Conservation (phyloP, 2,329 filamentous ascomycete species). For the Pyricularia sp. region DNA sequence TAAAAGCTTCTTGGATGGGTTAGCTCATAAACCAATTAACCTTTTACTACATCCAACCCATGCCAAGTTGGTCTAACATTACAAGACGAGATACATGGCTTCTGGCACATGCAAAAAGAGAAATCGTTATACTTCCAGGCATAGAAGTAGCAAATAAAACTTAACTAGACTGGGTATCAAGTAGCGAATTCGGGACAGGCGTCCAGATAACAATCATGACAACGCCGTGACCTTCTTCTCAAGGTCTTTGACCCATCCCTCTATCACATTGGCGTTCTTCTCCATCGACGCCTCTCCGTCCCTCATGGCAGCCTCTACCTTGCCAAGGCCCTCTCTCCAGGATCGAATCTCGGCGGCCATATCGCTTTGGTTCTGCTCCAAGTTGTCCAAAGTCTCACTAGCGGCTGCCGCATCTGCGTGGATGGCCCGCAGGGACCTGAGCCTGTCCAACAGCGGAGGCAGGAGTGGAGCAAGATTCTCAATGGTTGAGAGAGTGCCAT, state of each 20-base stretch:
- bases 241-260: conserved; percentile 80
- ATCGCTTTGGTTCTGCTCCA: conserved; percentile 73
- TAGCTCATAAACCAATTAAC: neutral
- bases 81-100: neutral
- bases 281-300: conserved; percentile 62
- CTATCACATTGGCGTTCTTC: conserved; percentile 75
- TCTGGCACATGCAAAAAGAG: neutral
- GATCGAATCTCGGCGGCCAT: conserved; percentile 76
- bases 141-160: neutral
- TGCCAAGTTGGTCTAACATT: neutral
- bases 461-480: conserved; percentile 78
- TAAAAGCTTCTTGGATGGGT: neutral
- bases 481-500: conserved; percentile 80
- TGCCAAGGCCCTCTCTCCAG: conserved; percentile 74
- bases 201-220: conserved; percentile 19
- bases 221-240: conserved; percentile 65
- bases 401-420: conserved; percentile 83
- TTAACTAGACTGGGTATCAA: conserved; percentile 1
- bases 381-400: conserved; percentile 62
- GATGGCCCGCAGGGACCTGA: conserved; percentile 74
- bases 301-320: conserved; percentile 66
- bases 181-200: neutral
- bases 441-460: conserved; percentile 73
- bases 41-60: neutral
- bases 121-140: neutral